Percentiles rank a stretch among this genome's conserved stretches.
Evolutionary conservation across 192 early-diverging fungal species (phyloP).

Genomic region (Anaeromyces robustus): DNA sequence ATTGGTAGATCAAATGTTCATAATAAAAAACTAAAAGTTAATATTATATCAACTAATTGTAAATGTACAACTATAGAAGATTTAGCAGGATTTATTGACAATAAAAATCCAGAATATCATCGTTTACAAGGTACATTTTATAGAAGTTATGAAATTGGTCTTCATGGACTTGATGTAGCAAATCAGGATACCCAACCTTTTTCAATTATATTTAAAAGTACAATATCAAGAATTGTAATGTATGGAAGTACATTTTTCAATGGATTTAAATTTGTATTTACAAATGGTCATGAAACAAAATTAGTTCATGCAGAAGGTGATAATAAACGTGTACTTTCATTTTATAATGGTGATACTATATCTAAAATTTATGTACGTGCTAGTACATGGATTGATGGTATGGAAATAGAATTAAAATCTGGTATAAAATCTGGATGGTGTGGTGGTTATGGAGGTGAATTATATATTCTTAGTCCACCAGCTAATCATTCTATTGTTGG

Average conservation of each 20-base stretch:
- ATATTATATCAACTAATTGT: neutral
- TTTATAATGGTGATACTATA: slow-evolving; percentile 28
- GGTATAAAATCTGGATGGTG: slow-evolving; percentile 35
- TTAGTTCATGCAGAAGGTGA: slow-evolving; percentile 17
- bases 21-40: neutral
- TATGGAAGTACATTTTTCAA: slow-evolving; percentile 25
- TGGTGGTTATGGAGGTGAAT: slow-evolving; percentile 29
- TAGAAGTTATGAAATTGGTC: slow-evolving; percentile 1
- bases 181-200: slow-evolving; percentile 14
- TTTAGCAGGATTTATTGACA: neutral
- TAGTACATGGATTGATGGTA: slow-evolving; percentile 46
- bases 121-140: neutral
- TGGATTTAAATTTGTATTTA: slow-evolving; percentile 23
- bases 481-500: slow-evolving; percentile 32
- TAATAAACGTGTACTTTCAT: slow-evolving; percentile 7
- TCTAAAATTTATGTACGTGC: slow-evolving; percentile 23
- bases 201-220: neutral
- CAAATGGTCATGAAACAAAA: slow-evolving; percentile 17
- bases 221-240: neutral
- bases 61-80: neutral
- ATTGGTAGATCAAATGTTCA: neutral
- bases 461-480: slow-evolving; percentile 25
- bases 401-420: slow-evolving; percentile 31
- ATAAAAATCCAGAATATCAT: slow-evolving; percentile 1
- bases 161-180: neutral